A percentile compares a stretch with the other conserved stretches of the same genome.
phyloP scores from a whole-genome alignment of 2,329 filamentous ascomycete species.

The Alternaria gansuensis region DNA sequence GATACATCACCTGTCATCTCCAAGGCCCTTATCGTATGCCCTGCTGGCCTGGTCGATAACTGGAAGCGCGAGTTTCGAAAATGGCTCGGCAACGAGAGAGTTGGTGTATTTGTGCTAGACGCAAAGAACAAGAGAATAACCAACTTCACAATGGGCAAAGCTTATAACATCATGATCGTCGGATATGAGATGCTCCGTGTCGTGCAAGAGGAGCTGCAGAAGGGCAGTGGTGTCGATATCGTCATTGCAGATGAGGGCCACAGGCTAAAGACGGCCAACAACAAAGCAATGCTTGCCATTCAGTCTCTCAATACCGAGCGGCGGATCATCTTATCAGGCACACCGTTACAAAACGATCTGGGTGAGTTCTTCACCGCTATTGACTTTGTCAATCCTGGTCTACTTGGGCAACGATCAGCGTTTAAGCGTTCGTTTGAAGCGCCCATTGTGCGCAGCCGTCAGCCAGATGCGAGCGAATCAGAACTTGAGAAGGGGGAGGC shows the following conservation, averaged over 20 bases:
- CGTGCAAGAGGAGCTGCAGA: slow-evolving; percentile 71
- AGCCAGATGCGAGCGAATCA: slow-evolving; percentile 68
- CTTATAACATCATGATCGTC: slow-evolving; percentile 76
- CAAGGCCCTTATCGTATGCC: slow-evolving; percentile 77
- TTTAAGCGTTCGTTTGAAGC: slow-evolving; percentile 72
- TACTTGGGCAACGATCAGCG: slow-evolving; percentile 68
- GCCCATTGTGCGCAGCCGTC: slow-evolving; percentile 70
- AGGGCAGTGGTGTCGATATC: slow-evolving; percentile 71
- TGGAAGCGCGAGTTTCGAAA: slow-evolving; percentile 78
- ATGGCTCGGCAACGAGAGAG: slow-evolving; percentile 75
- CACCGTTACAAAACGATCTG: slow-evolving; percentile 73
- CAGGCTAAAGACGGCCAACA: slow-evolving; percentile 72
- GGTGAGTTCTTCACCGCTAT: slow-evolving; percentile 73
- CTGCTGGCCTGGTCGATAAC: slow-evolving; percentile 75
- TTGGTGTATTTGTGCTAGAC: slow-evolving; percentile 72
- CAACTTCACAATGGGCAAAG: slow-evolving; percentile 73
- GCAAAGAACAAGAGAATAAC: slow-evolving; percentile 67
- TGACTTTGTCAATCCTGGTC: slow-evolving; percentile 73
- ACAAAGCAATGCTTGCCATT: slow-evolving; percentile 72
- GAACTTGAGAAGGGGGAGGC: slow-evolving; percentile 72
- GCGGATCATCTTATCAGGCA: slow-evolving; percentile 71
- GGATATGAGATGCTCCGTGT: slow-evolving; percentile 75
- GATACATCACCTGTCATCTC: slow-evolving; percentile 68
- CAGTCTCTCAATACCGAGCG: slow-evolving; percentile 69
- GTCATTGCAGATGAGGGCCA: slow-evolving; percentile 76